phyloP scores from a whole-genome alignment of 129 eudicot genomes.

The Flaveria trinervia region DNA sequence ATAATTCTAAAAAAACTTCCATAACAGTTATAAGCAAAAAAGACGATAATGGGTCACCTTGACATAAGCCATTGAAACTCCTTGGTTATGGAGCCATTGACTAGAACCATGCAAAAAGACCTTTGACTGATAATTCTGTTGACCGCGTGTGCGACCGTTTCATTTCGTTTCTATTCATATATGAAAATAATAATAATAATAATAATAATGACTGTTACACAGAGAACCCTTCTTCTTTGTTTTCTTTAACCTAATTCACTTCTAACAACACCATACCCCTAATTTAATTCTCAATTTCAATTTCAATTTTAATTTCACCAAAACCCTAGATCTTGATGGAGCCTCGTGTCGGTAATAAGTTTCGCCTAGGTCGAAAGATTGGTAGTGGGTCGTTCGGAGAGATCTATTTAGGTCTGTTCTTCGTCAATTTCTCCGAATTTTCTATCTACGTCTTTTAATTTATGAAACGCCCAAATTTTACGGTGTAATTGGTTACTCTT shows the following conservation, averaged over 20 bases:
- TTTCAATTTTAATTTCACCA: constrained; percentile 9
- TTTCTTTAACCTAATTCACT: constrained; percentile 38
- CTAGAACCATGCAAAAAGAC: no score
- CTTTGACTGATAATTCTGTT: no score
- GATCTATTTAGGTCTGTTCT: constrained; percentile 77
- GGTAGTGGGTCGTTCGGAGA: constrained; percentile 99
- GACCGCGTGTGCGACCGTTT: constrained; percentile 18
- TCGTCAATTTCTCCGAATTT: background rate
- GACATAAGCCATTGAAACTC: no score
- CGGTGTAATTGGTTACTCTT: no score
- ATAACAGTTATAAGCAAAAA: no score
- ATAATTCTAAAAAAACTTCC: no score
- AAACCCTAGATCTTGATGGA: constrained; percentile 65
- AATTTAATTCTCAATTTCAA: background rate
- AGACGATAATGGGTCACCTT: no score
- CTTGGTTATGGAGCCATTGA: no score
- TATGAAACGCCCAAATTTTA: background rate
- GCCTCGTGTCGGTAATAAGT: constrained; percentile 94
- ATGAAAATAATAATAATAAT: no score
- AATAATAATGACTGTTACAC: background rate
- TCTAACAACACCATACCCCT: background rate
- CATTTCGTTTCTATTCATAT: background rate
- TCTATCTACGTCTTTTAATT: background rate
- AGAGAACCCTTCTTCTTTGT: constrained; percentile 23
- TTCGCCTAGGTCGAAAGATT: constrained; percentile 86